These are phyloP conservation scores for Apiotrichum sp. DNA, from an alignment of 1,284 basidiomycete species.

Conservation along the genomic window DNA sequence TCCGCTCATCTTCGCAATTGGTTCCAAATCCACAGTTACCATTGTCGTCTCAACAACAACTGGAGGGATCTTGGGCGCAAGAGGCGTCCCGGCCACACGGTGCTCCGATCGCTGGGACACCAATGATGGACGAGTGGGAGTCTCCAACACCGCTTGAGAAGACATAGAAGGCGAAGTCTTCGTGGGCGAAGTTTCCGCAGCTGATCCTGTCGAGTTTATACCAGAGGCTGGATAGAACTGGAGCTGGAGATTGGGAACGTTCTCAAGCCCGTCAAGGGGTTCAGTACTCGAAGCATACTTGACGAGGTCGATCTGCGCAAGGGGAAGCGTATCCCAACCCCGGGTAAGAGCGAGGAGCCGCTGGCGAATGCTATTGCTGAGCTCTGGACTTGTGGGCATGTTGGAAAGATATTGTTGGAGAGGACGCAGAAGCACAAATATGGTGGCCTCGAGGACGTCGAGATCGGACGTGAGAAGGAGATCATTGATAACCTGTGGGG, in stretches of 20 bases:
- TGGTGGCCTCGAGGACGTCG: conserved; percentile 74
- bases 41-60: conserved; percentile 10
- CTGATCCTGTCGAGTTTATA: neutral
- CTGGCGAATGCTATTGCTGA: conserved; percentile 30
- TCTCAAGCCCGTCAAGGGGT: conserved; percentile 8
- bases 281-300: conserved; percentile 34
- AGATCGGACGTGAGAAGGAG: conserved; percentile 83
- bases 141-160: conserved; percentile 8
- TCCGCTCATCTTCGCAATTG: conserved; percentile 13
- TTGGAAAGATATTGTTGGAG: conserved; percentile 86
- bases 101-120: conserved; percentile 3
- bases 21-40: conserved; percentile 36
- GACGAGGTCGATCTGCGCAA: conserved; percentile 46
- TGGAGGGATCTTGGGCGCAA: neutral
- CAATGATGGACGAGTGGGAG: conserved; percentile 20
- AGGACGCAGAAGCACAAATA: conserved; percentile 83
- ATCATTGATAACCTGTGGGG: conserved; percentile 53
- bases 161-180: conserved; percentile 1
- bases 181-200: neutral
- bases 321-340: conserved; percentile 28
- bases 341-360: conserved; percentile 43
- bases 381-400: conserved; percentile 64
- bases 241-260: conserved; percentile 39
- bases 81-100: conserved; percentile 7
- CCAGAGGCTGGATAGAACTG: conserved; percentile 46